Evolutionary conservation across 2,329 filamentous ascomycete genomes (phyloP), one percentile per base, ranked within the genome.

Genomic region (Lasiodiplodia gonubiensis): DNA sequence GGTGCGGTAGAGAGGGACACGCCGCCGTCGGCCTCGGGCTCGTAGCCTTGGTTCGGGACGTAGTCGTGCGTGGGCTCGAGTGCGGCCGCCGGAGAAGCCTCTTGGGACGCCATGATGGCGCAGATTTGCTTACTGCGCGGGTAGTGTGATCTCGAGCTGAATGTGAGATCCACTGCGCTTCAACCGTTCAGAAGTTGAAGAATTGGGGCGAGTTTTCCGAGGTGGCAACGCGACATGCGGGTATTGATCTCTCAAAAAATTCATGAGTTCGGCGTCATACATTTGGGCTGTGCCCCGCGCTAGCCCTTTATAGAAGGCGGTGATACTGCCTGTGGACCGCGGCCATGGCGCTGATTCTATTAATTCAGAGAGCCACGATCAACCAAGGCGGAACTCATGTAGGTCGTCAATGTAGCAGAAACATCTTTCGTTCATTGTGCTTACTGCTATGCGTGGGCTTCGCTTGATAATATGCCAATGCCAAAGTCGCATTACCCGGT

Each of bases 11-110:
- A n/a, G 7, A 67, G 33, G 18, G 65, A 30, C 14, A 61, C 65
- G 33, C 65, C 65, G 33, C 65, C 65, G 23, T 60, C 65, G 54
- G 48, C 4, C 6, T 52, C 46, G 49, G 51, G 51, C n/a, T 67
- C 66, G 35, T 67, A 67, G 66, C 66, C 66, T 12, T 25, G 57
- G 66, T 67, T 53, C 25, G 66, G 57, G n/a, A 55, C 27, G 39
- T 67, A 67, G 21, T 49, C 39, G 51, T 64, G 59, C 23, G 66
- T 55, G 49, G 66, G 66, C 39, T 67, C 66, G 49, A 49, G 57
- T 30, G 66, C 57, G 23, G 49, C 57, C 2, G 66, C 66, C 25
- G 66, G 57, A 18, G 66, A 48, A 4, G 30, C 49, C 16, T 67
- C 54, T 18, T 66, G 64, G 7, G 65, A 63, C n/a, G 66, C 66